Percentiles rank a stretch among this genome's conserved stretches.
These are phyloP conservation scores for Purshia tridentata DNA, from an alignment of 306 rosid genomes.

Conservation along the genomic window DNA sequence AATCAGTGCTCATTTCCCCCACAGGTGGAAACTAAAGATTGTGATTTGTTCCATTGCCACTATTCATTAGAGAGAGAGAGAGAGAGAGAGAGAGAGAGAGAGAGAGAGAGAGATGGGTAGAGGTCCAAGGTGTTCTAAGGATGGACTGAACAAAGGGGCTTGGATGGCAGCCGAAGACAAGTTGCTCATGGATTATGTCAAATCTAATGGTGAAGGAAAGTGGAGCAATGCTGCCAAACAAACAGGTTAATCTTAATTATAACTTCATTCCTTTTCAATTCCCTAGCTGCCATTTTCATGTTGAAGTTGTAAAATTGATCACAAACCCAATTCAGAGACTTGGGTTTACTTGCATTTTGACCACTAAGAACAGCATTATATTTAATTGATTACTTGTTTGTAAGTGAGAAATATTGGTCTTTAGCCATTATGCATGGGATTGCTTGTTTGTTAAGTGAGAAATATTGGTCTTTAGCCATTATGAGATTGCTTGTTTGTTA, in stretches of 20 bases:
- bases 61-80: background rate
- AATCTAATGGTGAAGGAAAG: conserved; percentile 10
- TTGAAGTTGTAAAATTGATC: too few relatives aligned
- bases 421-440: too few relatives aligned
- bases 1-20: background rate
- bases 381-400: background rate
- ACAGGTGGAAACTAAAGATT: background rate
- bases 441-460: background rate
- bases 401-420: too few relatives aligned
- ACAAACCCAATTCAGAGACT: too few relatives aligned
- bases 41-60: background rate
- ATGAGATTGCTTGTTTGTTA: background rate
- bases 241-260: background rate
- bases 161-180: conserved; percentile 12
- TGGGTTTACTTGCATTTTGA: too few relatives aligned
- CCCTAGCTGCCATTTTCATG: too few relatives aligned
- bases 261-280: background rate
- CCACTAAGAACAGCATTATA: background rate
- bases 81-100: background rate
- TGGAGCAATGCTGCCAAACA: conserved; percentile 16
- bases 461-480: too few relatives aligned
- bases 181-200: background rate
- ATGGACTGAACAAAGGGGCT: conserved; percentile 14
- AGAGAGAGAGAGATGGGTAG: conserved; percentile 8
- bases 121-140: conserved; percentile 11